Base-by-base conservation (phyloP, 495 filamentous ascomycete genomes). In the Diplogelasinospora grovesii region DNA sequence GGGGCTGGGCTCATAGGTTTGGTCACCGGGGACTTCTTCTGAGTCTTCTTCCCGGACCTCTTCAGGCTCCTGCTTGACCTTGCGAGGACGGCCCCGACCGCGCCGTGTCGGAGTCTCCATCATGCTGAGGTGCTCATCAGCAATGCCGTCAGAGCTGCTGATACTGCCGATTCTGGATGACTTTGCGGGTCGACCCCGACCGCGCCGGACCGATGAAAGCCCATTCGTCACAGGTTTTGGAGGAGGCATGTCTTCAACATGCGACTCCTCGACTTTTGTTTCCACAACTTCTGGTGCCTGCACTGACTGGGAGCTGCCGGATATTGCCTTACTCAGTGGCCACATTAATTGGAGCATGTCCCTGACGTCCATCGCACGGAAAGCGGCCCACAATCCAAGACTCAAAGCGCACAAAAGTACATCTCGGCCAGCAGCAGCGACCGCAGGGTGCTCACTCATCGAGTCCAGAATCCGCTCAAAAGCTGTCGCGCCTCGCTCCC, bases 361-460 rank as follows among this genome's bases (percentile, higher is more conserved):
- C 21, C 54, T 41, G 0, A 62, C 50, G 46, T 75, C 65, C 6
- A 67, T 53, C 8, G 68, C 63, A 9, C 74, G 58, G 5, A 70
- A 58, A n/a, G 68, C 71, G 7, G 67, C 61, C 75, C 75, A 79
- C 1, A 70, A 32, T 4, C 72, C 67, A 2, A 79, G 54, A 47
- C 71, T 74, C 3, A 76, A 36, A 5, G 60, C 55, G 28, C 57
- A 70, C n/a, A 77, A 55, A 1, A 77, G 45, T 0, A 73, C 71
- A 50, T 78, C 75, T 45, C 63, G 64, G 1, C 69, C 70, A 4
- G 65, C 65, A 8, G 60, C 64, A 28, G 61, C 54, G 13, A 78
- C 65, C 1, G 54, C 67, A 1, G 75, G 75, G 45, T 79, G 71
- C 22, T 66, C 62, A 11, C 49, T 54, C 18, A 63, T 49, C 0